A percentile compares a stretch with the other conserved stretches of the same genome.
phyloP scores from a whole-genome alignment of 805 yeast genomes.

The Candida lessepsii region DNA sequence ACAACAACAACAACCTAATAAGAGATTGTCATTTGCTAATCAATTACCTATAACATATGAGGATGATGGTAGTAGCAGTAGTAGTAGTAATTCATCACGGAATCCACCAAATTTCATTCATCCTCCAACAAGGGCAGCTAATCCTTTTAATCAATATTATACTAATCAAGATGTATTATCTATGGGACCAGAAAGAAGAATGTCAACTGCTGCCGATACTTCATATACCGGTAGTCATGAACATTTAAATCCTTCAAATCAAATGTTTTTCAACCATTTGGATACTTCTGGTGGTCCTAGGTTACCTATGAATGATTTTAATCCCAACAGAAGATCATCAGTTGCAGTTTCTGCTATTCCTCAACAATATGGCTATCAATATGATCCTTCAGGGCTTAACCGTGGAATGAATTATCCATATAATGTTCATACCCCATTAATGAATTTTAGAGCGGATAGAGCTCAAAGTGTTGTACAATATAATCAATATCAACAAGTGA shows the following conservation, averaged over 20 bases:
- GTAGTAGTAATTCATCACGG: neutral
- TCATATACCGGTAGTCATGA: slow-evolving; percentile 1
- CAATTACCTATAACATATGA: slow-evolving; percentile 54
- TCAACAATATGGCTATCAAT: slow-evolving; percentile 5
- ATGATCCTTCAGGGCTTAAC: neutral
- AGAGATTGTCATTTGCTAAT: slow-evolving; percentile 38
- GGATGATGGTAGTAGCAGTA: slow-evolving; percentile 17
- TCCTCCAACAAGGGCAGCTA: slow-evolving; percentile 46
- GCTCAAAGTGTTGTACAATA: slow-evolving; percentile 35
- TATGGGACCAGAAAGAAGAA: slow-evolving; percentile 18
- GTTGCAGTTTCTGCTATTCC: slow-evolving; percentile 14
- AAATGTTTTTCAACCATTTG: slow-evolving; percentile 2
- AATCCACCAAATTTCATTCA: slow-evolving; percentile 30
- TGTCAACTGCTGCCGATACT: slow-evolving; percentile 16
- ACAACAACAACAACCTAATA: slow-evolving; percentile 24
- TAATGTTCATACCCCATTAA: neutral
- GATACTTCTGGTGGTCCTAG: neutral
- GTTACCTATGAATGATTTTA: neutral
- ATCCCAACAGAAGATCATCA: slow-evolving; percentile 13
- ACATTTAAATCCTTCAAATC: neutral
- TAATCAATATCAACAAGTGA: slow-evolving; percentile 31
- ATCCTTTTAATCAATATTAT: slow-evolving; percentile 44
- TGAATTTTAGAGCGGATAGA: slow-evolving; percentile 15
- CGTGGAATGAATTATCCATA: slow-evolving; percentile 2
- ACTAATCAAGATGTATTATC: slow-evolving; percentile 36